Evolutionary conservation across 257 asterid species (phyloP), one percentile per base, ranked within the genome.

Genomic region (Lycium barbarum): DNA sequence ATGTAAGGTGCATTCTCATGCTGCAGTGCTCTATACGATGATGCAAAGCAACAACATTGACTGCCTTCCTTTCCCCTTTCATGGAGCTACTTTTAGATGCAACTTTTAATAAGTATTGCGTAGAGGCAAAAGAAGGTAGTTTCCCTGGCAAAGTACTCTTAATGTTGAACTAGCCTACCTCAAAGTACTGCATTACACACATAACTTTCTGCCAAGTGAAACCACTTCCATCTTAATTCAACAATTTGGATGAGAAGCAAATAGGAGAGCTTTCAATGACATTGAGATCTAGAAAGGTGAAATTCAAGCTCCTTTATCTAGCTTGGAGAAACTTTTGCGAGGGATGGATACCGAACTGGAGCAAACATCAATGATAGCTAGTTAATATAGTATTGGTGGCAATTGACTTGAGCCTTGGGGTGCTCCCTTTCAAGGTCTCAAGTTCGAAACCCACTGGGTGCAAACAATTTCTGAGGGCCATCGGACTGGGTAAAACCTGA

Each of bases 181-280:
- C 45, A 49, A 22, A 49, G 62, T 22, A 51, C 22, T 13, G 45
- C 81, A 74, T 49, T 12, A 73, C 54, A 45, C 20, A n/a, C 59
- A 20, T 20, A 76, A n/a, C 62, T 22, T 49, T 13, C 22, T 15
- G 14, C 45, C 63, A 51, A 76, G 62, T 49, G 81, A 51, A 51
- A 49, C 14, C 22, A 22, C 62, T 74, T 74, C 45, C 81, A 74
- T 74, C 43, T 51, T 76, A 76, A 49, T 76, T 51, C 63, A 76
- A 76, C 8, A 76, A 26, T 76, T 76, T 22, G 63, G 63, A 22
- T 13, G 7, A 45, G 18, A 22, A 76, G 45, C 63, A 51, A 6
- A 51, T 12, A 20, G 22, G 22, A 14, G 20, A 51, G 38, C 12
- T 22, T 68, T 26, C 40, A 7, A 3, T 76, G 63, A 51, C 81